Evolutionary conservation across 306 rosid genomes (phyloP).

Genomic region (Trichosanthes truncata): DNA sequence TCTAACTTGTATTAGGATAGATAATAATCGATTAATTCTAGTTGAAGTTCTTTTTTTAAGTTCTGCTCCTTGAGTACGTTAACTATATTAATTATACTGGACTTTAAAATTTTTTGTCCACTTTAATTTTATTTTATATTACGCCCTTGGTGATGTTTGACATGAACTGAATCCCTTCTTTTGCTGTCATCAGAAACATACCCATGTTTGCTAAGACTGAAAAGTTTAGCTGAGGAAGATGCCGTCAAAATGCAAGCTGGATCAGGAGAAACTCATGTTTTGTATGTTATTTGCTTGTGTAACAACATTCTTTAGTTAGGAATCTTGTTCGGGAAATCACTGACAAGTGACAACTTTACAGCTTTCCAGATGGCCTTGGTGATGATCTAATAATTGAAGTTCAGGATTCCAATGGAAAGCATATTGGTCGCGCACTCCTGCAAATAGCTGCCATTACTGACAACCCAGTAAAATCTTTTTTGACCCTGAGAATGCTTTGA

Average conservation of each 20-base stretch:
- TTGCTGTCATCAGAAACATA: slow-evolving; percentile 56
- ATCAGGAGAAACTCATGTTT: slow-evolving; percentile 80
- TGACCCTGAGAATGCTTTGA: slow-evolving; percentile 1
- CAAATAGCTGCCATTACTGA: slow-evolving; percentile 85
- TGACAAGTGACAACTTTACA: slow-evolving; percentile 62
- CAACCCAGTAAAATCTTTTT: slow-evolving; percentile 53
- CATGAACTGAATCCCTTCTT: not conserved
- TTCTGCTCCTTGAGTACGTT: not conserved
- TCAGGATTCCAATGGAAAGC: slow-evolving; percentile 88
- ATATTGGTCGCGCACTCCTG: slow-evolving; percentile 62
- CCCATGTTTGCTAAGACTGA: slow-evolving; percentile 72
- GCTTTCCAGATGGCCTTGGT: slow-evolving; percentile 92
- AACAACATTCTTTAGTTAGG: not conserved
- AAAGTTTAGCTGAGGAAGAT: slow-evolving; percentile 79
- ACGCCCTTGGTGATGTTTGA: not conserved
- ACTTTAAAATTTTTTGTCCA: not conserved
- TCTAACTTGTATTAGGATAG: not conserved
- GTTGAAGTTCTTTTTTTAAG: not conserved
- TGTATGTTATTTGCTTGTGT: slow-evolving; percentile 39
- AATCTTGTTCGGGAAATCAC: slow-evolving; percentile 20
- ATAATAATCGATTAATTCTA: not conserved
- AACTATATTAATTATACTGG: not conserved
- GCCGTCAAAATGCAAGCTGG: slow-evolving; percentile 83
- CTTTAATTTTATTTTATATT: slow-evolving; percentile 8
- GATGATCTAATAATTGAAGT: slow-evolving; percentile 88